Evolutionary conservation across 163 green algal genomes (phyloP).

Genomic region (Coccomyxa subellipsoidea): DNA sequence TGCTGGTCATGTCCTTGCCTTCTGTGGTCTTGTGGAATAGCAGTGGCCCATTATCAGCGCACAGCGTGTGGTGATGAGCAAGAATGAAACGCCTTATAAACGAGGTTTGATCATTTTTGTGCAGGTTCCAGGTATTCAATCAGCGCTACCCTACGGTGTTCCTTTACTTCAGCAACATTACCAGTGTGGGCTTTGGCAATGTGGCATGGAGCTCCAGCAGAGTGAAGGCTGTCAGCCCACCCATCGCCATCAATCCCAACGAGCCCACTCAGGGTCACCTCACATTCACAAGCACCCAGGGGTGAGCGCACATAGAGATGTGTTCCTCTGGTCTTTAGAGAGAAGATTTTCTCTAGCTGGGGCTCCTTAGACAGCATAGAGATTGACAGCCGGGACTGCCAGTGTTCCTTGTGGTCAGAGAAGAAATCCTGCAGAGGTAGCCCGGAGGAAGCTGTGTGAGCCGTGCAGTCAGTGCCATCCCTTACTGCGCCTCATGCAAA

Average conservation of each 20-base stretch:
- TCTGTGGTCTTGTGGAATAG: not conserved
- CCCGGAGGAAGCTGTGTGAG: not conserved
- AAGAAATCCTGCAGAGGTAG: not conserved
- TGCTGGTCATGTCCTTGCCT: not conserved
- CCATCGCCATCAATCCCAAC: slow-evolving; percentile 30
- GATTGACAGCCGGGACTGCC: not conserved
- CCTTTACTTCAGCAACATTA: slow-evolving; percentile 25
- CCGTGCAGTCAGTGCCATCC: too few relatives aligned
- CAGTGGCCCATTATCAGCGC: too few relatives aligned
- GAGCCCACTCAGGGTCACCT: slow-evolving; percentile 41
- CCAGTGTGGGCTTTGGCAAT: not conserved
- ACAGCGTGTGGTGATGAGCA: too few relatives aligned
- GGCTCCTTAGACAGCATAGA: not conserved
- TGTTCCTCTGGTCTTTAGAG: too few relatives aligned
- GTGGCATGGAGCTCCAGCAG: not conserved
- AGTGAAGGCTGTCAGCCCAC: slow-evolving; percentile 7
- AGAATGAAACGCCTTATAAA: too few relatives aligned
- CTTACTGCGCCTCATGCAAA: too few relatives aligned
- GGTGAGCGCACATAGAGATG: slow-evolving; percentile 16
- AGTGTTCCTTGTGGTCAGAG: not conserved
- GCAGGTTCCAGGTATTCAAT: slow-evolving; percentile 27
- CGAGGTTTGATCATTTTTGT: too few relatives aligned
- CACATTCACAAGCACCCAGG: slow-evolving; percentile 23
- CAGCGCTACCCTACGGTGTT: slow-evolving; percentile 22
- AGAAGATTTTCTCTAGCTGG: too few relatives aligned